phyloP scores from a whole-genome alignment of 768 basidiomycete species.

The Collybiopsis luxurians region DNA sequence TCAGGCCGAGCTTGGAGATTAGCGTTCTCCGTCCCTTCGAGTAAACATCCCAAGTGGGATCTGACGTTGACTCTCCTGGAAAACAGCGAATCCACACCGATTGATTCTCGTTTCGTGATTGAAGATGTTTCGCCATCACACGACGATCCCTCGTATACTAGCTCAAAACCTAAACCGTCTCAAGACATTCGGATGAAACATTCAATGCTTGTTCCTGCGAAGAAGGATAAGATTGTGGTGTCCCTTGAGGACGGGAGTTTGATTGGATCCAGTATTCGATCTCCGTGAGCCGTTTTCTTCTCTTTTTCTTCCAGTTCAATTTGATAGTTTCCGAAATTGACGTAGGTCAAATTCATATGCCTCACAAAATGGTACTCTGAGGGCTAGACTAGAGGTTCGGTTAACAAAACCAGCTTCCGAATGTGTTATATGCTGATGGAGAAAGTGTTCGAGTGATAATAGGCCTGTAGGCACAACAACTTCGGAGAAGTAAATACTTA shows the following conservation, averaged over 20 bases:
- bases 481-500: no score
- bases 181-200: background rate
- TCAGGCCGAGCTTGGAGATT: slow-evolving; percentile 57
- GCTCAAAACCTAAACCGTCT: slow-evolving; percentile 3
- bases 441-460: no score
- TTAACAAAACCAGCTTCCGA: slow-evolving; percentile 37
- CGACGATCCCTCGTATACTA: slow-evolving; percentile 6
- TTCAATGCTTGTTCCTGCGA: background rate
- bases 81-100: slow-evolving; percentile 53
- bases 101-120: slow-evolving; percentile 52
- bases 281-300: slow-evolving; percentile 40
- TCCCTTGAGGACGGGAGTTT: slow-evolving; percentile 36
- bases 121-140: slow-evolving; percentile 17
- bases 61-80: slow-evolving; percentile 50
- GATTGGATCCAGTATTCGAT: slow-evolving; percentile 44
- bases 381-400: slow-evolving; percentile 43
- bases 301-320: background rate
- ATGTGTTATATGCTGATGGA: slow-evolving; percentile 39
- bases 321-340: background rate
- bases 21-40: slow-evolving; percentile 31
- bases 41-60: slow-evolving; percentile 37
- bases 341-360: slow-evolving; percentile 45
- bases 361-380: slow-evolving; percentile 38
- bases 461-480: no score
- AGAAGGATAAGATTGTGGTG: slow-evolving; percentile 32